Conservation (phyloP, 2,329 filamentous ascomycete genomes). For the Chaetomium sp. region DNA sequence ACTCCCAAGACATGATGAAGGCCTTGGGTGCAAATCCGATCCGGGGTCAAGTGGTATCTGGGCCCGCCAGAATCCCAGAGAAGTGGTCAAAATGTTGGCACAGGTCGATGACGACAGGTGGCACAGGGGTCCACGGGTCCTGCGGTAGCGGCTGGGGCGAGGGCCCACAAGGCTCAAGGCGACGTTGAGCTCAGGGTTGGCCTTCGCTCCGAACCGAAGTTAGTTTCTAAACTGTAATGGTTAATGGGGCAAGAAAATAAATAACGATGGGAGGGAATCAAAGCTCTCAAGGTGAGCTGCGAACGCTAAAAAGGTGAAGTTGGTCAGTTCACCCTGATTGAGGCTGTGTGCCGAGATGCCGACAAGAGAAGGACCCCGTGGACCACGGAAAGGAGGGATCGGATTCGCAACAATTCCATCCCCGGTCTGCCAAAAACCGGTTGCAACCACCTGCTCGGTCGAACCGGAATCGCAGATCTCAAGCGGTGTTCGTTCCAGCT, state of each 20-base stretch:
- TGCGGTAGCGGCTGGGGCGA: slow-evolving; percentile 7
- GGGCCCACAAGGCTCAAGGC: slow-evolving; percentile 18
- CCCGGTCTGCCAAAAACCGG: background rate
- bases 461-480: too few relatives aligned
- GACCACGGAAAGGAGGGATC: background rate
- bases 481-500: too few relatives aligned
- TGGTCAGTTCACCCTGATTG: slow-evolving; percentile 1
- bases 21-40: slow-evolving; percentile 17
- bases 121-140: slow-evolving; percentile 17
- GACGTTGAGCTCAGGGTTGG: background rate
- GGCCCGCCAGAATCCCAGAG: slow-evolving; percentile 14
- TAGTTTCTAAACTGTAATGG: background rate
- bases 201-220: background rate
- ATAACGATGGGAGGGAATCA: background rate
- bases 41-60: slow-evolving; percentile 5
- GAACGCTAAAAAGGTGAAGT: background rate
- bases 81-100: slow-evolving; percentile 21
- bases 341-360: background rate
- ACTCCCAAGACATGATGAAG: slow-evolving; percentile 59
- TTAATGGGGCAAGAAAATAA: background rate
- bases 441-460: too few relatives aligned
- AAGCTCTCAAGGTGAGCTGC: background rate
- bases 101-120: slow-evolving; percentile 32
- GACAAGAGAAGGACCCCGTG: background rate
- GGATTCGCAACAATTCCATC: background rate